phyloP scores from a whole-genome alignment of 257 asterid species.

The Solanum okadae region DNA sequence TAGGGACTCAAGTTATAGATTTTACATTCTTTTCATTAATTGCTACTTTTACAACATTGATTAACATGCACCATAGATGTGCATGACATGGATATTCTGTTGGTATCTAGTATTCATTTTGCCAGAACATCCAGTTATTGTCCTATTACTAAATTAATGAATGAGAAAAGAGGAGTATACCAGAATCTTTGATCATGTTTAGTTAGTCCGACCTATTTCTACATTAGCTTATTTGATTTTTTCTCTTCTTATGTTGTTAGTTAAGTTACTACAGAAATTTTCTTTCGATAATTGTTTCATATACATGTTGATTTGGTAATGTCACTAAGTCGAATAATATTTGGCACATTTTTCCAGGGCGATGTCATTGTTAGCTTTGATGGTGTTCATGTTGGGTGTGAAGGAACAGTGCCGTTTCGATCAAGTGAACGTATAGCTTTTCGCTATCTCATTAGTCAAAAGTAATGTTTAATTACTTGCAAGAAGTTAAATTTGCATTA shows the following conservation, averaged over 20 bases:
- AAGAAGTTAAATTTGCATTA: background rate
- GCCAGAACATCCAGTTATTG: background rate
- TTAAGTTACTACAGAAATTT: background rate
- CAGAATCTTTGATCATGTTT: background rate
- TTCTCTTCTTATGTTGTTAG: background rate
- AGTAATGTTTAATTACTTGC: conserved; percentile 24
- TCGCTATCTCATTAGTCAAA: conserved; percentile 87
- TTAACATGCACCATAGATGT: background rate
- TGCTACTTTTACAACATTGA: background rate
- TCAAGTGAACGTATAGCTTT: conserved; percentile 92
- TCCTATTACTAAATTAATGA: background rate
- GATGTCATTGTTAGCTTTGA: conserved; percentile 92
- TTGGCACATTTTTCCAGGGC: conserved; percentile 44
- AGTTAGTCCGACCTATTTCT: background rate
- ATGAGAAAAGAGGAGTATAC: background rate
- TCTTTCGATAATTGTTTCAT: background rate
- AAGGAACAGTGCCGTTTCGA: conserved; percentile 95
- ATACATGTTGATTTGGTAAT: background rate
- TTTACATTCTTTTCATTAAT: background rate
- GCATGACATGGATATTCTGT: background rate
- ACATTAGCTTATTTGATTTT: background rate
- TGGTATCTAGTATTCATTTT: background rate
- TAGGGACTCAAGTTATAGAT: background rate
- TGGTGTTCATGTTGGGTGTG: conserved; percentile 76
- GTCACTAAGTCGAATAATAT: background rate